phyloP scores from a whole-genome alignment of 306 rosid genomes.

The Trichosanthes cucumerina region DNA sequence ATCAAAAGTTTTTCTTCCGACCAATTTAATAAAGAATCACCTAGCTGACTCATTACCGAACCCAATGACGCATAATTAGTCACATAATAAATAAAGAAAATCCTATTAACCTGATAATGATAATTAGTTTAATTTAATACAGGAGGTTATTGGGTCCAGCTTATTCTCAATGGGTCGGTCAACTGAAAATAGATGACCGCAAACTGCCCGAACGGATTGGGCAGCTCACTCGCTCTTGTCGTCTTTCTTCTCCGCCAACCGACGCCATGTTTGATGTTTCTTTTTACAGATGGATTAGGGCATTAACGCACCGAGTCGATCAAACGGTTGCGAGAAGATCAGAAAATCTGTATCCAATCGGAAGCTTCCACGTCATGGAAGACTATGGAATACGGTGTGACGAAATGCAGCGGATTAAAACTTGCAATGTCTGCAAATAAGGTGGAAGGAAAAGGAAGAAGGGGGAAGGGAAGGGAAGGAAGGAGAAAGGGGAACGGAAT shows the following conservation, averaged over 20 bases:
- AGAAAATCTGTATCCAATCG: neutral
- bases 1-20: neutral
- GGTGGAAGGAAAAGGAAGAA: neutral
- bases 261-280: slow-evolving; percentile 6
- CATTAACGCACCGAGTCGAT: neutral
- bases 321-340: neutral
- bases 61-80: neutral
- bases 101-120: neutral
- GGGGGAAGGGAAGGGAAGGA: neutral
- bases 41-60: neutral
- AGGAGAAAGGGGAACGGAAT: slow-evolving; percentile 15
- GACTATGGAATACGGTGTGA: neutral
- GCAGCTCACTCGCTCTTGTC: slow-evolving; percentile 6
- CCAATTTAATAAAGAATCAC: neutral
- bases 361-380: neutral
- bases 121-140: neutral
- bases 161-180: neutral
- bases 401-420: slow-evolving; percentile 2
- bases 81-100: neutral
- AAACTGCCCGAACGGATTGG: slow-evolving; percentile 1
- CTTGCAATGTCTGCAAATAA: neutral
- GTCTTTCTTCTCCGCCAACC: slow-evolving; percentile 5
- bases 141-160: neutral
- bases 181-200: neutral
- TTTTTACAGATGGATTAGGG: neutral